These are phyloP conservation scores for Peziza echinospora DNA, from an alignment of 495 filamentous ascomycete species.

Conservation along the genomic window DNA sequence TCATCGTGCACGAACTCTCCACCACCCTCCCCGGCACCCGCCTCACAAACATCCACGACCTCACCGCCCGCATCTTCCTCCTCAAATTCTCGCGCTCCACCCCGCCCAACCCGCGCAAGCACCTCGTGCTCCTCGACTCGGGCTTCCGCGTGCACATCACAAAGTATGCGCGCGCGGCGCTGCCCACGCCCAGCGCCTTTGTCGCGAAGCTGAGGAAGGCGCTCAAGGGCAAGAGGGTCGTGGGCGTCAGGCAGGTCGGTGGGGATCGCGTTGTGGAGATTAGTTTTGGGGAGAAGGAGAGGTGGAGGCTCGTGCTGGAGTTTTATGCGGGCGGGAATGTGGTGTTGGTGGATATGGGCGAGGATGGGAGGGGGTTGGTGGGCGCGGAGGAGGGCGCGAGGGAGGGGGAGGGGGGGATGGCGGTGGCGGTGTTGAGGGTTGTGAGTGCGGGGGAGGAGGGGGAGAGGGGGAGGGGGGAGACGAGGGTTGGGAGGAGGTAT, in stretches of 20 bases:
- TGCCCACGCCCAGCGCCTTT: conserved; percentile 62
- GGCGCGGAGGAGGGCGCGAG: conserved; percentile 52
- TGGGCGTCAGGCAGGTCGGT: conserved; percentile 60
- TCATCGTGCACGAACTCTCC: conserved; percentile 81
- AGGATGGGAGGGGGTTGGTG: conserved; percentile 55
- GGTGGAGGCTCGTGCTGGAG: conserved; percentile 71
- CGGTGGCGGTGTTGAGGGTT: conserved; percentile 58
- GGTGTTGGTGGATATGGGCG: conserved; percentile 62
- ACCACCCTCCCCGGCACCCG: conserved; percentile 50
- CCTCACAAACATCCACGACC: conserved; percentile 83
- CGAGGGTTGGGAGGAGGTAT: conserved; percentile 53
- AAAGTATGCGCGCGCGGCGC: conserved; percentile 63
- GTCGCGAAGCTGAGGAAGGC: conserved; percentile 65
- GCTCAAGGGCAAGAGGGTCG: conserved; percentile 68
- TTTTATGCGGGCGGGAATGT: conserved; percentile 96
- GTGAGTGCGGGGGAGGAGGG: conserved; percentile 51
- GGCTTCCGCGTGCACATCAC: conserved; percentile 94
- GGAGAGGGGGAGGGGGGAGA: conserved; percentile 40
- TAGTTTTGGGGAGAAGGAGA: conserved; percentile 75
- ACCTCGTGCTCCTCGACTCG: conserved; percentile 78
- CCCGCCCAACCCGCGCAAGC: conserved; percentile 56
- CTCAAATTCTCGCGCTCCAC: conserved; percentile 63
- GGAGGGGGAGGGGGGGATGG: conserved; percentile 47
- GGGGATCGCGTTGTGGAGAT: conserved; percentile 88
- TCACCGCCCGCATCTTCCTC: conserved; percentile 84